Evolutionary conservation across 1,284 basidiomycete species (phyloP), one percentile per base, ranked within the genome.

Genomic region (Pascua guehoae): DNA sequence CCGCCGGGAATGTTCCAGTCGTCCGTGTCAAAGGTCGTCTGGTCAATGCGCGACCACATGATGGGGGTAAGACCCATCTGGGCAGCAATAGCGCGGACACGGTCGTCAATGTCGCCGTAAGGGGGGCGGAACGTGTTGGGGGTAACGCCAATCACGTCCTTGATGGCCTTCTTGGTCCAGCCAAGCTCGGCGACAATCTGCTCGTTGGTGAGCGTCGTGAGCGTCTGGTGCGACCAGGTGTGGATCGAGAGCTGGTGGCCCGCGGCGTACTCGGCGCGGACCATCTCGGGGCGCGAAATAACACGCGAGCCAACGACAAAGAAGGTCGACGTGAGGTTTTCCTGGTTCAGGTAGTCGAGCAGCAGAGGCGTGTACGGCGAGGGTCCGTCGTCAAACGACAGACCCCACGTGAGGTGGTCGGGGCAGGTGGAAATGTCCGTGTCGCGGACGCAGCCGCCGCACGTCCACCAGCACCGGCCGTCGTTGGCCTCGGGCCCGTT

Each of bases 161-260:
- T 84, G 78, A 98, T 95, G 53, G 87, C 85, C 78, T 91, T 85
- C 64, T 87, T 88, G 57, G 91, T 89, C 88, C 90, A 97, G 47
- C 89, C 92, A 49, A 98, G 82, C 77, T 97, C 93, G 24, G 92
- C 92, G 17, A 97, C 90, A 59, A 97, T 85, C 79, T 96, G 81
- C 70, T 85, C 86, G 71, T 86, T 98, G 48, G 89, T 86, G 59
- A 93, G 81, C 41, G 85, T 84, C 12, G 94, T 98, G 41, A 93
- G 52, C 17, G 54, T 70, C 7, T 64, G 74, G 65, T 82, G 80
- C 8, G 78, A 77, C 79, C 80, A 82, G 49, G 81, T 82, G 72
- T 82, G 81, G 12, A 80, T 79, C 52, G 71, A 72, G 45, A 75
- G 64, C 62, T 74, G 74, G 39, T 69, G 70, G 52, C 73, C 72